These are phyloP conservation scores for Hypoxylon fuscum DNA, from an alignment of 495 filamentous ascomycete species.

Conservation along the genomic window DNA sequence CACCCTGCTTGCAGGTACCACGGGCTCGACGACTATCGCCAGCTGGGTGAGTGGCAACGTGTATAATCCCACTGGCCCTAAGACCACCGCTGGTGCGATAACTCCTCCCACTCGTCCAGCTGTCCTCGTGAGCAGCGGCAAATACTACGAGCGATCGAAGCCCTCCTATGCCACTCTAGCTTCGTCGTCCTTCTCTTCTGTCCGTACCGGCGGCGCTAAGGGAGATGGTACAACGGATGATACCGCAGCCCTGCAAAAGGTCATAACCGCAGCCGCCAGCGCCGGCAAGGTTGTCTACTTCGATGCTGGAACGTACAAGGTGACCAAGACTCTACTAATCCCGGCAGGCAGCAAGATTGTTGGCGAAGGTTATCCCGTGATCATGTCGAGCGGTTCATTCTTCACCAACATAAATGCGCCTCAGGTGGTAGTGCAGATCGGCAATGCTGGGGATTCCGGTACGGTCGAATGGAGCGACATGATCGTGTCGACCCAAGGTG, in stretches of 20 bases:
- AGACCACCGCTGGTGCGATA: slow-evolving; percentile 44
- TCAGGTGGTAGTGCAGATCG: slow-evolving; percentile 75
- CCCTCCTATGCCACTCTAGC: slow-evolving; percentile 71
- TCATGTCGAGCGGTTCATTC: slow-evolving; percentile 72
- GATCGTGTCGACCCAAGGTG: slow-evolving; percentile 75
- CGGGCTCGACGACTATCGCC: slow-evolving; percentile 58
- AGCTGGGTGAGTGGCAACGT: slow-evolving; percentile 55
- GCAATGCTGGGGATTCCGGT: slow-evolving; percentile 73
- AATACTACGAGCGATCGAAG: slow-evolving; percentile 71
- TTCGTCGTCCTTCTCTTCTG: slow-evolving; percentile 68
- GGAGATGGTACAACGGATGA: slow-evolving; percentile 76
- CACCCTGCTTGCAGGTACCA: slow-evolving; percentile 65
- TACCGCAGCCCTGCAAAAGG: slow-evolving; percentile 70
- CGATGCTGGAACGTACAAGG: slow-evolving; percentile 83
- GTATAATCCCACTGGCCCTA: slow-evolving; percentile 54
- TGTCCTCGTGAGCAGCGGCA: slow-evolving; percentile 46
- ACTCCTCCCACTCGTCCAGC: slow-evolving; percentile 49
- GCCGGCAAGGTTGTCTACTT: slow-evolving; percentile 78
- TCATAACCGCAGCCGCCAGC: slow-evolving; percentile 65
- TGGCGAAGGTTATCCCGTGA: slow-evolving; percentile 86
- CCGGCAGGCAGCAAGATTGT: slow-evolving; percentile 76
- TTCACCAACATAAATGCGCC: slow-evolving; percentile 76
- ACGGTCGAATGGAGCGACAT: slow-evolving; percentile 82
- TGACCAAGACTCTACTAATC: slow-evolving; percentile 79
- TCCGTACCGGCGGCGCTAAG: slow-evolving; percentile 74